Evolutionary conservation across 345 rosid genomes (phyloP).

Genomic region (Microthlaspi erraticum): DNA sequence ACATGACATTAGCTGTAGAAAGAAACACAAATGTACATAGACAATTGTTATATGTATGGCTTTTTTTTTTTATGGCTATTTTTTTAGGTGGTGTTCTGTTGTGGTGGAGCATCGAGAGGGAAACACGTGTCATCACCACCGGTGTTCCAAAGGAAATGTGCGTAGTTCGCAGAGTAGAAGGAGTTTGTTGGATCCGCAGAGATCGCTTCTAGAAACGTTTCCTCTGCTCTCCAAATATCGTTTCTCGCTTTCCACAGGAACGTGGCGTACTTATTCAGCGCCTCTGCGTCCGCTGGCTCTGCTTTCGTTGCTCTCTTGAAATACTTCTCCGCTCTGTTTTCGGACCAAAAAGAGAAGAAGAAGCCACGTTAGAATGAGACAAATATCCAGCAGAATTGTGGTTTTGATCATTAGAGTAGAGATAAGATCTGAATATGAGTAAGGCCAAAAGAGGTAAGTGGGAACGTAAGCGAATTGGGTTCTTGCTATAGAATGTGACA

Average conservation of each 20-base stretch:
- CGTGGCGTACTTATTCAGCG: slow-evolving; percentile 75
- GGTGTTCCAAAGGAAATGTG: slow-evolving; percentile 93
- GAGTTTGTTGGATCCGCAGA: slow-evolving; percentile 78
- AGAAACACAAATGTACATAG: slow-evolving; percentile 29
- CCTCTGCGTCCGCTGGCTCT: slow-evolving; percentile 82
- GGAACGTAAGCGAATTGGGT: slow-evolving; percentile 30
- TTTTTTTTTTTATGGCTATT: not conserved
- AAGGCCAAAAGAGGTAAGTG: slow-evolving; percentile 19
- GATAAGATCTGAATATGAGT: slow-evolving; percentile 35
- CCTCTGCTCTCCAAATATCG: slow-evolving; percentile 93
- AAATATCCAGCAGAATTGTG: slow-evolving; percentile 21
- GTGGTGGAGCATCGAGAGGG: slow-evolving; percentile 58
- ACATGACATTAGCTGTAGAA: slow-evolving; percentile 30
- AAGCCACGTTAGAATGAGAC: slow-evolving; percentile 37
- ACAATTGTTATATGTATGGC: slow-evolving; percentile 12
- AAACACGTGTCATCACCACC: slow-evolving; percentile 98
- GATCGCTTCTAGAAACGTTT: slow-evolving; percentile 83
- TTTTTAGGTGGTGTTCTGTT: slow-evolving; percentile 34
- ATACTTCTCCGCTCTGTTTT: slow-evolving; percentile 80
- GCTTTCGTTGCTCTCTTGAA: slow-evolving; percentile 72
- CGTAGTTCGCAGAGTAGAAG: slow-evolving; percentile 74
- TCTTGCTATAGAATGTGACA: slow-evolving; percentile 29
- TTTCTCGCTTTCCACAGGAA: slow-evolving; percentile 81
- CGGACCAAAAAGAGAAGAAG: slow-evolving; percentile 8
- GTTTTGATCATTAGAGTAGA: slow-evolving; percentile 19